Evolutionary conservation across 2,329 filamentous ascomycete species (phyloP).

Genomic region (Madurella mycetomatis): DNA sequence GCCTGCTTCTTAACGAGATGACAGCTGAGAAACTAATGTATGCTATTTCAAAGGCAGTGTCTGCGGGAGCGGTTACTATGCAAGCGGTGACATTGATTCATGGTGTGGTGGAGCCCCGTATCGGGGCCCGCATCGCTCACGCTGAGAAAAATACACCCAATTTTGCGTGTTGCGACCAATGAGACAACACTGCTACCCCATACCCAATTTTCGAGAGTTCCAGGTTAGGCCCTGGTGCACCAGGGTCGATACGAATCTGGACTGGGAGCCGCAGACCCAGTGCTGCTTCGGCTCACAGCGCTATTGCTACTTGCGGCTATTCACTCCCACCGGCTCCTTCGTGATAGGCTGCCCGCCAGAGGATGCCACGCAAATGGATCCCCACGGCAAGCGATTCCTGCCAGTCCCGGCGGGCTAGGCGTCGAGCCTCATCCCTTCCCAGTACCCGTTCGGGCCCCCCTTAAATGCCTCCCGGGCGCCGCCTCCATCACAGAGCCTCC

Average conservation of each 20-base stretch:
- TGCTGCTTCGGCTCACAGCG: background rate
- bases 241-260: slow-evolving; percentile 11
- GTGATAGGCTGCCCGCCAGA: too few relatives aligned
- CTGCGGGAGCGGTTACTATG: too few relatives aligned
- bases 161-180: slow-evolving; percentile 8
- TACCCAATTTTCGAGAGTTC: slow-evolving; percentile 3
- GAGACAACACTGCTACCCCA: background rate
- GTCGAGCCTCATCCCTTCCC: background rate
- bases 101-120: background rate
- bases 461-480: slow-evolving; percentile 10
- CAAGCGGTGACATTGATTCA: background rate
- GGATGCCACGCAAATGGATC: too few relatives aligned
- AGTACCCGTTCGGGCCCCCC: background rate
- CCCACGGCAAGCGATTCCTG: too few relatives aligned
- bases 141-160: background rate
- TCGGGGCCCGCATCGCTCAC: background rate
- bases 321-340: slow-evolving; percentile 2
- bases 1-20: too few relatives aligned
- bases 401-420: too few relatives aligned
- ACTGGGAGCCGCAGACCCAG: background rate
- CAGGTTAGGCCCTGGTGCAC: background rate
- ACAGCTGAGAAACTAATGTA: too few relatives aligned
- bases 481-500: background rate
- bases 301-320: slow-evolving; percentile 3
- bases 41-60: too few relatives aligned